phyloP scores from a whole-genome alignment of 306 rosid species.

The Vachellia collinsii region DNA sequence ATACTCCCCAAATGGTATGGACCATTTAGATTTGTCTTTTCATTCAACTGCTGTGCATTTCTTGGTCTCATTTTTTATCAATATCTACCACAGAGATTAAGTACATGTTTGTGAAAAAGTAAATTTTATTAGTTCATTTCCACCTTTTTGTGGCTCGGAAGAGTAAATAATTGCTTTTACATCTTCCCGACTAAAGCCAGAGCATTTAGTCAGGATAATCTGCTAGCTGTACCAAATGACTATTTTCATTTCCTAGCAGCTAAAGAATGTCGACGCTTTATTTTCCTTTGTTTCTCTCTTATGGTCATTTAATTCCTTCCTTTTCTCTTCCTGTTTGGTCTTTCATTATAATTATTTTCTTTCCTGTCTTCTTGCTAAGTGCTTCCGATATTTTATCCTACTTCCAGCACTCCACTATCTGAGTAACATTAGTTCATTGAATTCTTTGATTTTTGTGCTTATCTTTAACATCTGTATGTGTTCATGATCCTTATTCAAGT shows the following conservation, averaged over 20 bases:
- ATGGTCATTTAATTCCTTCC: background rate
- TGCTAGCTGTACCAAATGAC: background rate
- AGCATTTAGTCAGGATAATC: background rate
- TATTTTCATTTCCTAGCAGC: background rate
- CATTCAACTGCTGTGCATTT: constrained; percentile 13
- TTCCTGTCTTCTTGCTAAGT: background rate
- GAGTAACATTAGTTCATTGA: background rate
- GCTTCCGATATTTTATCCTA: background rate
- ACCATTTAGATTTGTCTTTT: constrained; percentile 6
- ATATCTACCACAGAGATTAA: background rate
- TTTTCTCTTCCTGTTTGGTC: background rate
- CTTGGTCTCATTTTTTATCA: constrained; percentile 19
- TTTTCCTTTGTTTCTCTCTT: background rate
- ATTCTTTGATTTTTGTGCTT: background rate
- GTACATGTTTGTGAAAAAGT: constrained; percentile 1
- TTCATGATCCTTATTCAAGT: constrained; percentile 19
- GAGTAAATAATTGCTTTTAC: background rate
- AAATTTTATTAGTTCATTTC: background rate
- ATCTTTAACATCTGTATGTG: constrained; percentile 13
- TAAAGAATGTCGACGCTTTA: background rate
- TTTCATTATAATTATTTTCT: background rate
- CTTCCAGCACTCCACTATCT: background rate
- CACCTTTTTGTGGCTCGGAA: background rate
- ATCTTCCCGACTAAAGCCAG: background rate
- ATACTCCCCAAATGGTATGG: constrained; percentile 69